Base-by-base conservation (phyloP, 352 stramenopile species). In the Globisporangium sylvaticum region DNA sequence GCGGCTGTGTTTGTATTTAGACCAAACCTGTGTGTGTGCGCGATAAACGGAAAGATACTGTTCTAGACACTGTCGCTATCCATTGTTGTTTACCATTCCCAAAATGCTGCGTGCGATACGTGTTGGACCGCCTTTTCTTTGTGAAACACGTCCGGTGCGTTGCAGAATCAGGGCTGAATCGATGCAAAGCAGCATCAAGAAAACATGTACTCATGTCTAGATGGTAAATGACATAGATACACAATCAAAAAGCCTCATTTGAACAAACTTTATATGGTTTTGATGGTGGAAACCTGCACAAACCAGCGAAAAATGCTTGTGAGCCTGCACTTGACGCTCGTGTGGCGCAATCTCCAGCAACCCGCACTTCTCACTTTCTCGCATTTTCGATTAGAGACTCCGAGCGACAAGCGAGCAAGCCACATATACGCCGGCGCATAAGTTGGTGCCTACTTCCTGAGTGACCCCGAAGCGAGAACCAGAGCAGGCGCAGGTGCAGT, bases 331-430 rank as follows among this genome's bases (percentile, higher is more conserved):
- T n/a, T 50, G 42, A 22, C 4, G 50, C 25, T 20, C 2, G 24
- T 9, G 50, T 31, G 24, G 50, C 50, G 50, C 24, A 57, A 57
- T 57, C 22, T 48, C 39, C 39, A 48, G 6, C 39, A 22, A n/a
- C 37, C 37, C 39, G 39, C 39, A n/a, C 39, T 48, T 48, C 39
- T 56, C 48, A 31, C n/a, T 32, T 57, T 57, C 50, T 57, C 50
- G 12, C 50, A 57, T 57, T 57, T 57, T 57, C 50, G 50, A 57
- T 57, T 32, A 27, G 50, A 54, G 46, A 50, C 42, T 50, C 18
- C 18, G 18, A 50, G 42, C 42, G 42, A 50, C 42, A 24, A n/a
- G 18, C 42, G 5, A 22, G 42, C n/a, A n/a, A n/a, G n/a, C n/a
- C n/a, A n/a, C n/a, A n/a, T n/a, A n/a, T n/a, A n/a, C n/a, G n/a